Evolutionary conservation across 495 filamentous ascomycete species (phyloP).

Genomic region (Cudoniella acicularis): DNA sequence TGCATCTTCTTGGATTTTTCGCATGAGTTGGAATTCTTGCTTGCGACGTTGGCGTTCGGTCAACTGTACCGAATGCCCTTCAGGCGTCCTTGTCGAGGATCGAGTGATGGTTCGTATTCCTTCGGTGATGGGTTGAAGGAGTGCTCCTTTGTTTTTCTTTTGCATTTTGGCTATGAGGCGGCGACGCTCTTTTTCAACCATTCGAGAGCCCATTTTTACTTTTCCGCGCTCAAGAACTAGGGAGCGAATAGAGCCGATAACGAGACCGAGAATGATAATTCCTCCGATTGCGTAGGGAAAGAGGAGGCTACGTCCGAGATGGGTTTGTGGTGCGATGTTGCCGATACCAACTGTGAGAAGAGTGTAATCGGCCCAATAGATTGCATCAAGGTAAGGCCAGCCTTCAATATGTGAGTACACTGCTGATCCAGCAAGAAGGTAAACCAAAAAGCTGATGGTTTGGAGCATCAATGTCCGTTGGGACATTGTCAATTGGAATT

Average conservation of each 20-base stretch:
- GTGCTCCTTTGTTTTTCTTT: constrained; percentile 37
- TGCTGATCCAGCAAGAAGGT: constrained; percentile 69
- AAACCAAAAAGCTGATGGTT: constrained; percentile 73
- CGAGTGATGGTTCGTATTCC: constrained; percentile 12
- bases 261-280: constrained; percentile 73
- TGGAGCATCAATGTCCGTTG: constrained; percentile 88
- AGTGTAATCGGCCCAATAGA: constrained; percentile 84
- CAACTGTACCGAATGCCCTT: constrained; percentile 10
- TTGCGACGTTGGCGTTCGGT: constrained; percentile 59
- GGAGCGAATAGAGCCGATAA: constrained; percentile 76
- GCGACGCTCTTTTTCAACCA: constrained; percentile 66
- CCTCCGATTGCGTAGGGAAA: constrained; percentile 80
- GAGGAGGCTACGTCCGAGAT: constrained; percentile 61
- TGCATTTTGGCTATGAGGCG: constrained; percentile 50
- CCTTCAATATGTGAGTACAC: constrained; percentile 69
- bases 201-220: constrained; percentile 61
- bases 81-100: neutral
- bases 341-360: constrained; percentile 82
- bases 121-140: constrained; percentile 42
- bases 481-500: constrained; percentile 67
- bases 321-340: constrained; percentile 55
- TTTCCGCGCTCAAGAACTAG: constrained; percentile 77
- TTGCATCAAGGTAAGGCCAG: constrained; percentile 73
- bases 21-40: constrained; percentile 80
- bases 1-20: constrained; percentile 66